Percentiles rank a stretch among this genome's conserved stretches.
These are phyloP conservation scores for Gracilaria gracilis DNA, from an alignment of 23 red algal genomes.

Conservation along the genomic window DNA sequence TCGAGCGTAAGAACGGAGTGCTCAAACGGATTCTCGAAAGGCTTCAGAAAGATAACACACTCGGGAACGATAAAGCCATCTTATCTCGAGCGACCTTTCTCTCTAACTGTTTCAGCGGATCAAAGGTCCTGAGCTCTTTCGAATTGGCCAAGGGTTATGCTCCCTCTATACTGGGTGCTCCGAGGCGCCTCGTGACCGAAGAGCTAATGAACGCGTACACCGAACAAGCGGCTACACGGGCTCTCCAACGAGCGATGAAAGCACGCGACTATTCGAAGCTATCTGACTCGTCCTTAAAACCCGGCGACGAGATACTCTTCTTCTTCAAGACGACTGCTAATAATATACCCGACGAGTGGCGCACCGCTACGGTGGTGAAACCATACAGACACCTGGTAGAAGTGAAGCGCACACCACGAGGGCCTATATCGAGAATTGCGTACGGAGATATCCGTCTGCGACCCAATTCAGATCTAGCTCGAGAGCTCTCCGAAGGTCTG, in stretches of 20 bases:
- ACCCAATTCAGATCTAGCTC: not conserved
- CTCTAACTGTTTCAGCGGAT: no score
- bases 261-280: no score
- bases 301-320: not conserved
- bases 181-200: no score
- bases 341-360: slow-evolving; percentile 6
- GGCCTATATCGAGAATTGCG: slow-evolving; percentile 2
- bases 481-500: no score
- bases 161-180: not conserved
- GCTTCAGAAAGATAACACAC: not conserved
- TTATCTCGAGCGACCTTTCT: not conserved
- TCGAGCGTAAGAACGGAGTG: slow-evolving; percentile 2
- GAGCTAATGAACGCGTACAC: no score
- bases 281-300: no score
- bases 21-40: not conserved
- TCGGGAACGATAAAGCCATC: not conserved
- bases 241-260: no score
- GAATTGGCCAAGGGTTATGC: not conserved
- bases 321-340: no score
- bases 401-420: not conserved
- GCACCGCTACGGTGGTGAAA: not conserved
- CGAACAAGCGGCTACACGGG: no score
- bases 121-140: no score
- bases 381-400: not conserved
- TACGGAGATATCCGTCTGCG: slow-evolving; percentile 32